Base-by-base conservation (phyloP, 2,329 filamentous ascomycete species). In the Penicillium occitanis region DNA sequence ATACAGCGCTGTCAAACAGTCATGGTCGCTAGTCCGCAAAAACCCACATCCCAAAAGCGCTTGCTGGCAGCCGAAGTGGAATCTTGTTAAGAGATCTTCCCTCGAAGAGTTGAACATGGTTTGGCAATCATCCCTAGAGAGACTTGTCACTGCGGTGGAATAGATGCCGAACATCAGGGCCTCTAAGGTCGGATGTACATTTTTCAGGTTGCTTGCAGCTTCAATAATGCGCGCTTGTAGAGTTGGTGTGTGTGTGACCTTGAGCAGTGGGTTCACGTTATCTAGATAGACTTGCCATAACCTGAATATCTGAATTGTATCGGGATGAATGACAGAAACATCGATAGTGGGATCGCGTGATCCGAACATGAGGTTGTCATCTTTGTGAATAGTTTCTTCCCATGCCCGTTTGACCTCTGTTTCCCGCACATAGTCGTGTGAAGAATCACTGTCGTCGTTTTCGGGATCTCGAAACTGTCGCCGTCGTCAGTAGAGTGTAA, bases 151-250 rank as follows among this genome's bases (percentile, higher is more conserved):
- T 0, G 88, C 84, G 72, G 88, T 84, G 65, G 82, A 84, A 73
- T 91, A 91, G 51, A 92, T 89, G 69, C 86, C 80, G 74, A 91
- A 91, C 84, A 91, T 87, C 53, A 92, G 80, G 0, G 87, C 87
- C 72, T 91, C 88, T 19, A 90, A 81, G 10, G 82, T 83, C 63
- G 82, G 84, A 1, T 82, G 78, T 3, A 88, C 83, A 68, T 82
- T 85, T 33, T 82, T 77, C 5, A 87, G 73, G 62, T 87, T 82
- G 2, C 84, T 82, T 42, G 84, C 84, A 7, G 87, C 87, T 66
- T 88, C 86, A 61, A 91, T 85, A 46, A 91, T 84, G 62, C 84
- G 84, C n/a, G 78, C 80, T 72, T 91, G 88, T 0, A 91, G 77
- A 1, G 84, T 90, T 0, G 88, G 88, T 0, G 86, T 85, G 71